Evolutionary conservation across 2,329 filamentous ascomycete species (phyloP), one percentile per base, ranked within the genome.

Genomic region (Cladosporium austrohemisphaericum): DNA sequence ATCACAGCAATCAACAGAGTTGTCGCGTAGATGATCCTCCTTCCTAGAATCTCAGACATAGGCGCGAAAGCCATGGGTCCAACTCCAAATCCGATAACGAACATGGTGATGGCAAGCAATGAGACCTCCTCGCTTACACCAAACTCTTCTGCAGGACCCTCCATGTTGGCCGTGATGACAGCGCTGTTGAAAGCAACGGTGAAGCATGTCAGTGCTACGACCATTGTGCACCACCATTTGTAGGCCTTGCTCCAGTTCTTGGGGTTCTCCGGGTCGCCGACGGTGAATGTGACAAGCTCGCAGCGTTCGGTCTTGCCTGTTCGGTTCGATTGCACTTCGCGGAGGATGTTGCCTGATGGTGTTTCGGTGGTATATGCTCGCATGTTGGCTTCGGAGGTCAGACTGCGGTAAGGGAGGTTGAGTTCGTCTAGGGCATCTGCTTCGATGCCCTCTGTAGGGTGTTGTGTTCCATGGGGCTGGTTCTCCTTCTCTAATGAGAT

Each of bases 111-210:
- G 18, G 77, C 81, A 1, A 93, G 68, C 9, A 93, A 72, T 0
- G 83, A 79, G 5, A 90, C 85, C 68, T 92, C 86, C 18, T 83
- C 73, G 25, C 83, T 86, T 48, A 90, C 81, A 47, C 76, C 49
- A 56, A 94, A 90, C 44, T 80, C 75, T 13, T 80, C 61, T 1
- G 73, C 65, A 0, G 88, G 81, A 1, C 83, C 85, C 2, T 63
- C 71, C 3, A 94, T 73, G 62, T 90, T 85, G 9, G 88, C 81
- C 0, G 89, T 94, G 63, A 75, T 74, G 38, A 76, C 65, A 44
- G 83, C 81, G 41, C 84, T 88, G 58, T 74, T 71, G 57, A 75
- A 71, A 1, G 72, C 72, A 3, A 75, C 69, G 3, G 68, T 68
- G 51, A 75, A 74, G 56, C 72, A 75, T 1, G 71, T 73, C 0